Percentiles rank a stretch among this genome's conserved stretches.
phyloP scores from a whole-genome alignment of 768 basidiomycete species.

The Boletus pseudo-olivaceus region DNA sequence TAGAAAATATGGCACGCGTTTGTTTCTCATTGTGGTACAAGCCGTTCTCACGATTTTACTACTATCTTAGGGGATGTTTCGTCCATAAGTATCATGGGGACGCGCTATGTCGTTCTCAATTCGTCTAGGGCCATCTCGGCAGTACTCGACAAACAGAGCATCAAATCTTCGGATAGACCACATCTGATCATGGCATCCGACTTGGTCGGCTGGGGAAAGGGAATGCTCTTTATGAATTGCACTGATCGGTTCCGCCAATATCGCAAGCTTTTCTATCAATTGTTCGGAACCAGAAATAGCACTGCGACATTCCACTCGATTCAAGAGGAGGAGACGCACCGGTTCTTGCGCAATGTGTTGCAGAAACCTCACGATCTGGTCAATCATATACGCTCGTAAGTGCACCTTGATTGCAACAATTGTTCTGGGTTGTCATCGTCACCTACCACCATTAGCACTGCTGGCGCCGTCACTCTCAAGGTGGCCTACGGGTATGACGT shows the following conservation, averaged over 20 bases:
- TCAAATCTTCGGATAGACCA: conserved; percentile 44
- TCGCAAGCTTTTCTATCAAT: conserved; percentile 13
- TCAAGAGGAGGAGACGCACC: conserved; percentile 16
- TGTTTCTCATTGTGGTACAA: neutral
- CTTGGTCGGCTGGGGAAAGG: conserved; percentile 15
- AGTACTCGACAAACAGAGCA: conserved; percentile 50
- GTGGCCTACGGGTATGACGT: conserved; percentile 41
- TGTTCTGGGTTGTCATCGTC: neutral
- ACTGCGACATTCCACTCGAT: conserved; percentile 12
- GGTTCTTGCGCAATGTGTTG: conserved; percentile 18
- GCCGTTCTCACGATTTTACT: conserved; percentile 9
- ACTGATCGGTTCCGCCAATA: conserved; percentile 11
- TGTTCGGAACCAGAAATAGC: conserved; percentile 12
- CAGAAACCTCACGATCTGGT: conserved; percentile 14
- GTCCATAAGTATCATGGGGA: conserved; percentile 35
- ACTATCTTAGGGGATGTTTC: conserved; percentile 25
- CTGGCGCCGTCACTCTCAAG: conserved; percentile 33
- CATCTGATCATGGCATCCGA: conserved; percentile 18
- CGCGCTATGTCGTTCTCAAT: conserved; percentile 50
- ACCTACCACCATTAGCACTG: conserved; percentile 1
- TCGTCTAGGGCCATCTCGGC: conserved; percentile 42
- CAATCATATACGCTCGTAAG: conserved; percentile 23
- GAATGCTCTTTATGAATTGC: conserved; percentile 5
- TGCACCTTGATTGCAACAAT: neutral
- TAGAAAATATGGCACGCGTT: conserved; percentile 44